Base-by-base conservation (phyloP, 2,329 filamentous ascomycete genomes). In the Pyricularia pennisetigena region DNA sequence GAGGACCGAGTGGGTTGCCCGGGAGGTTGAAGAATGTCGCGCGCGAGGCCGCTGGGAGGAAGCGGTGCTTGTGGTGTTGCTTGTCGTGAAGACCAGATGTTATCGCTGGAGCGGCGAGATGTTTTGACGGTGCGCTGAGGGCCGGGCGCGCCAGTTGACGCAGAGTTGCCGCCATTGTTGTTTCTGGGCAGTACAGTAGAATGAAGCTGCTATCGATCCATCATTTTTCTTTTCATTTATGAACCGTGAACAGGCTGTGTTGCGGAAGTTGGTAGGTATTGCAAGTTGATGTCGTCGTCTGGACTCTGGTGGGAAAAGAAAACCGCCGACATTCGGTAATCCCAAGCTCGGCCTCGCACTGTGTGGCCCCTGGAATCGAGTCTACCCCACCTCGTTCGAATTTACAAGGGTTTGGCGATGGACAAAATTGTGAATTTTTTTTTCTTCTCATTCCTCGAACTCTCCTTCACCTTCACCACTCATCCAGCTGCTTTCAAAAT, bases 11-110 rank as follows among this genome's bases (percentile, higher is more conserved):
- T 14, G 29, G 6, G 69, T 59, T 12, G 64, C 68, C 73, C 63
- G 73, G 68, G 28, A 76, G 72, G 72, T 73, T 72, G 65, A 79
- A 78, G 68, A 76, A 71, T n/a, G 76, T 72, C 66, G 74, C 72
- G 57, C 69, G 64, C 49, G 41, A 9, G 26, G 62, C 57, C 26
- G 64, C 23, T 29, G 23, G 32, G 28, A 49, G 41, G 67, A 29
- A 63, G 68, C 61, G 57, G 30, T 23, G 64, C 29, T 23, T 41
- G 64, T 3, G 16, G 57, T 2, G 57, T 26, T 23, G 67, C 49
- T 24, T 28, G 64, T 8, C 8, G 57, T 6, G 26, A 49, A 8
- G 66, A 30, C 23, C n/a, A 59, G 24, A 63, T 41, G 23, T n/a
- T 16, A 16, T 8, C 3, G 28, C 35, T 26, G 63, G 35, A 26